Conservation (phyloP, 2,329 filamentous ascomycete species). For the Botryotinia calthae region DNA sequence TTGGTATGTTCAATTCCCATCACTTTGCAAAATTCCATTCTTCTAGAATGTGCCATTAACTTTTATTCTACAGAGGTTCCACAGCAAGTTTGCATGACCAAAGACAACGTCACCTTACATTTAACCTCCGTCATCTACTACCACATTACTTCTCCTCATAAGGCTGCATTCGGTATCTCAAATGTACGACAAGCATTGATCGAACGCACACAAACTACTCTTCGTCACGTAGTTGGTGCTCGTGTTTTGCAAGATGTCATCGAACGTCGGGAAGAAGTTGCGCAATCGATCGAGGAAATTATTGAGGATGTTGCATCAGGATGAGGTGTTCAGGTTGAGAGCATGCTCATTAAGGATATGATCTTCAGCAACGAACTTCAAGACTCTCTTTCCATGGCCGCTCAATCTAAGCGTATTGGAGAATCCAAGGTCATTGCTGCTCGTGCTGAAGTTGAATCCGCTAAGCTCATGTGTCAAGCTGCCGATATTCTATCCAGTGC, state of each 20-base stretch:
- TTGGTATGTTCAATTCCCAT: slow-evolving; percentile 47
- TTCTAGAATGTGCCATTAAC: not conserved
- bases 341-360: slow-evolving; percentile 99
- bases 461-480: slow-evolving; percentile 89
- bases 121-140: slow-evolving; percentile 99
- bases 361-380: slow-evolving; percentile 95
- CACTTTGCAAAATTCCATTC: not conserved
- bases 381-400: slow-evolving; percentile 95
- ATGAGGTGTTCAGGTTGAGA: slow-evolving; percentile 96
- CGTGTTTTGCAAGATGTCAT: slow-evolving; percentile 97
- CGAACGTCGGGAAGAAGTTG: slow-evolving; percentile 95
- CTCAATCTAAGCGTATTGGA: slow-evolving; percentile 96
- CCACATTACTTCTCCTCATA: slow-evolving; percentile 92
- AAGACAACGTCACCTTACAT: slow-evolving; percentile 94
- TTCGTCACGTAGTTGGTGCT: slow-evolving; percentile 94
- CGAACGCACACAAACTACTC: slow-evolving; percentile 95
- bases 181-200: slow-evolving; percentile 95
- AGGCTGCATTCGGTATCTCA: slow-evolving; percentile 92
- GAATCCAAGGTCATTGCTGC: slow-evolving; percentile 98
- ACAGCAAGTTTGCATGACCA: slow-evolving; percentile 97
- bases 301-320: slow-evolving; percentile 92
- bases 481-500: slow-evolving; percentile 90
- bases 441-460: slow-evolving; percentile 92
- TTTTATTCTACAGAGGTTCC: slow-evolving; percentile 65
- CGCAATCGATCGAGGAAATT: slow-evolving; percentile 91